Percentiles rank a stretch among this genome's conserved stretches.
Conservation (phyloP, 2,329 filamentous ascomycete species). For the Calonectria pteridis region DNA sequence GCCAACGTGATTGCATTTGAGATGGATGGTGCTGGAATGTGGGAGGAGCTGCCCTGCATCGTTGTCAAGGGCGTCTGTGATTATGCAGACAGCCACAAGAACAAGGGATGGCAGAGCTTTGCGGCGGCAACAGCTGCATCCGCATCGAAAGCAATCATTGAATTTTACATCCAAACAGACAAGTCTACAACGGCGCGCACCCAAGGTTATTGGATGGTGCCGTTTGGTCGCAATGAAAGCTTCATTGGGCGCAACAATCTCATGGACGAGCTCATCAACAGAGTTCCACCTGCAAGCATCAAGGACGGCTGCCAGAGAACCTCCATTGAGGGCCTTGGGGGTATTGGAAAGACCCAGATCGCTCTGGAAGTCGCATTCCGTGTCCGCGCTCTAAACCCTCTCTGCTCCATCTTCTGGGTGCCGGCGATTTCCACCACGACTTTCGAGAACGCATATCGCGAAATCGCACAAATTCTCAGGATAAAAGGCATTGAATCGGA, state of each 20-base stretch:
- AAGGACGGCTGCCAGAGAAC: conserved; percentile 8
- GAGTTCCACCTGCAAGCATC: background rate
- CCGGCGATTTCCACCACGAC: conserved; percentile 40
- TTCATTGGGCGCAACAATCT: conserved; percentile 41
- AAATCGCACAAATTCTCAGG: conserved; percentile 46
- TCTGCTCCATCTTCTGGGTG: conserved; percentile 58
- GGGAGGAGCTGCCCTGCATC: background rate
- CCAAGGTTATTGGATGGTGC: conserved; percentile 24
- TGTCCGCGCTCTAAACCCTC: conserved; percentile 36
- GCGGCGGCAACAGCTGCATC: background rate
- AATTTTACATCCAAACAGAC: background rate
- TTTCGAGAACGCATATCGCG: conserved; percentile 52
- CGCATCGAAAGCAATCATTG: background rate
- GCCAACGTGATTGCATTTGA: background rate
- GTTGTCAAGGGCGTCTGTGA: background rate
- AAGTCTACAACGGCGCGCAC: background rate
- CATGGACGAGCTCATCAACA: conserved; percentile 16
- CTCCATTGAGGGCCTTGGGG: conserved; percentile 48
- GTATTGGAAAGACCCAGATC: conserved; percentile 55
- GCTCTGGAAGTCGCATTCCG: conserved; percentile 51
- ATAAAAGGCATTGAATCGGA: conserved; percentile 48
- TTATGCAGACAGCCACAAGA: background rate
- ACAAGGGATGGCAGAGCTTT: background rate
- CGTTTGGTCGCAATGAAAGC: conserved; percentile 42
- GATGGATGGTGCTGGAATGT: background rate